Conservation (phyloP, 1,139 yeast species). For the Pichia kudriavzevii region DNA sequence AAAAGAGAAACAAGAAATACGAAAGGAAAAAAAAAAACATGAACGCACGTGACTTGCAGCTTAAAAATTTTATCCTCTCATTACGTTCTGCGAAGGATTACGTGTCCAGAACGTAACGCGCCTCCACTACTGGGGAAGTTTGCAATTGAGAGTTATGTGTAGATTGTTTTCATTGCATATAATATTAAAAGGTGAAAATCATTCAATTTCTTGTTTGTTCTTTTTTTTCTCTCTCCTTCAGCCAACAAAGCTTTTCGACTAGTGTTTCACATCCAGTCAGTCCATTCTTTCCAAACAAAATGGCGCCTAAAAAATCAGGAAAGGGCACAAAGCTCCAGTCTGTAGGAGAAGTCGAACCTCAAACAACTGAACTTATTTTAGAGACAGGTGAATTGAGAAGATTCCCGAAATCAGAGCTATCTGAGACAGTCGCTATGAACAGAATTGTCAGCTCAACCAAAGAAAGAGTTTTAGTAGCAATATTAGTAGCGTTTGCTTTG, state of each 20-base stretch:
- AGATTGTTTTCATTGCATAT: too few relatives aligned
- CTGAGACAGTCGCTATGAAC: slow-evolving; percentile 30
- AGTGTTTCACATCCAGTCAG: not conserved
- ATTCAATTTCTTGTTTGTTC: too few relatives aligned
- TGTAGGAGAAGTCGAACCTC: slow-evolving; percentile 10
- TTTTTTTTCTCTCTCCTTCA: not conserved
- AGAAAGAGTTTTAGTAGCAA: slow-evolving; percentile 38
- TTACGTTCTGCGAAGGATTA: too few relatives aligned
- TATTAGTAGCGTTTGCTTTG: slow-evolving; percentile 47
- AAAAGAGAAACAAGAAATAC: too few relatives aligned
- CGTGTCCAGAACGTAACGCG: too few relatives aligned
- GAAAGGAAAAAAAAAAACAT: too few relatives aligned
- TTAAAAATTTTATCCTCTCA: too few relatives aligned
- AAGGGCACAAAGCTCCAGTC: slow-evolving; percentile 9
- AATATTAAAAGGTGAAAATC: too few relatives aligned
- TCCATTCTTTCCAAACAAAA: slow-evolving; percentile 8
- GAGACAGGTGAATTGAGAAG: slow-evolving; percentile 34
- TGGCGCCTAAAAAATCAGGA: slow-evolving; percentile 24
- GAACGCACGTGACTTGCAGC: too few relatives aligned
- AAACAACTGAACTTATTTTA: slow-evolving; percentile 31
- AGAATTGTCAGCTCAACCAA: slow-evolving; percentile 30
- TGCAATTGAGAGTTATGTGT: too few relatives aligned
- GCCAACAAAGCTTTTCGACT: not conserved
- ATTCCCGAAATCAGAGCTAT: slow-evolving; percentile 38
- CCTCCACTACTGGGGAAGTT: too few relatives aligned